These are phyloP conservation scores for Suhomyces terraborum DNA, from an alignment of 1,139 yeast genomes.

Conservation along the genomic window DNA sequence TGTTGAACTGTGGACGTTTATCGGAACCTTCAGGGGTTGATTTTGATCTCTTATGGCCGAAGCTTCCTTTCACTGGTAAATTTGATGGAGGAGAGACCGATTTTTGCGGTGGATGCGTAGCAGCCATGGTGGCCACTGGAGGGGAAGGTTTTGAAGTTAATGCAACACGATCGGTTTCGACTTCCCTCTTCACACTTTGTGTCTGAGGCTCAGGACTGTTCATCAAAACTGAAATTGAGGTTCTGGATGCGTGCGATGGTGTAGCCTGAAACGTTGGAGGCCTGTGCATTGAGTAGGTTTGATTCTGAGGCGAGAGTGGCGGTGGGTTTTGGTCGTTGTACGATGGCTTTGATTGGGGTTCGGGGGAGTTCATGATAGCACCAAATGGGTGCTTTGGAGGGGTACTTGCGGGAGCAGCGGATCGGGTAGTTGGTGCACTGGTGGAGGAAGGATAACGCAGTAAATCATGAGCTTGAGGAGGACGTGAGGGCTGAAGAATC, in stretches of 20 bases:
- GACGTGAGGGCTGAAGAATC: background rate
- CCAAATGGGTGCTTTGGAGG: slow-evolving; percentile 1
- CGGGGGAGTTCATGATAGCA: slow-evolving; percentile 9
- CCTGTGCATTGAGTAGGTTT: slow-evolving; percentile 2
- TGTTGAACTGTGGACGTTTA: slow-evolving; percentile 1
- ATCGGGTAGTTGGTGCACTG: background rate
- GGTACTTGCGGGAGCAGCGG: background rate
- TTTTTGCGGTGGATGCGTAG: slow-evolving; percentile 6
- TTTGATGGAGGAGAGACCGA: slow-evolving; percentile 19
- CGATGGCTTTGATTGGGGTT: background rate
- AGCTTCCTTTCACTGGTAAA: slow-evolving; percentile 20
- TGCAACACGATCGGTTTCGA: background rate
- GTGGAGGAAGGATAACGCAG: background rate
- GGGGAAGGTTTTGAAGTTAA: slow-evolving; percentile 4
- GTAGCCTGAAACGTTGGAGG: slow-evolving; percentile 2
- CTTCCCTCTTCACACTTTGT: background rate
- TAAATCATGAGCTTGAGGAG: background rate
- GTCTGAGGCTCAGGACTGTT: slow-evolving; percentile 16
- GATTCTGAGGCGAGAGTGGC: background rate
- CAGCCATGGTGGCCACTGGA: background rate
- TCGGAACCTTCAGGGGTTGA: slow-evolving; percentile 25
- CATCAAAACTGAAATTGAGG: slow-evolving; percentile 19
- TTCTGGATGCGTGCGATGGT: slow-evolving; percentile 9
- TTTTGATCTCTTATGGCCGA: slow-evolving; percentile 29
- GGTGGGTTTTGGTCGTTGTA: background rate